Evolutionary conservation across 1,139 yeast species (phyloP), one percentile per base, ranked within the genome.

Genomic region (Pichia cactophila): DNA sequence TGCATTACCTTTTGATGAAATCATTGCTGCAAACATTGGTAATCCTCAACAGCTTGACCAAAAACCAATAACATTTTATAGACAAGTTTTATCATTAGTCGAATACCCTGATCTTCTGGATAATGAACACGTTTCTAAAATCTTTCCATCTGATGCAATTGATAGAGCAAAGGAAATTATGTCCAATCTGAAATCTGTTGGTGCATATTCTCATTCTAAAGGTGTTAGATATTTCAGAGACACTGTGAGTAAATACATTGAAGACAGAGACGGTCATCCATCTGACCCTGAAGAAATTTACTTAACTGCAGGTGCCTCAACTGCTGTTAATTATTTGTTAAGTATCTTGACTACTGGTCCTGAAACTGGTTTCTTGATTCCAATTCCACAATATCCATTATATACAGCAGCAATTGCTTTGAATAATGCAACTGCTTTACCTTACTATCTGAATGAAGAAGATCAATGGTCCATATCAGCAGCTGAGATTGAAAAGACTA

Each of bases 31-130:
- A 54, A 92, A 94, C 66, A 92, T 92, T 55, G 98, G 98, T 36
- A 94, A 94, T 65, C 98, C 98, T 2, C 98, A 92, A 67, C 97
- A 90, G 65, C 75, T 92, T 61, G 92, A 87, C 60, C 99, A 92
- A 68, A 77, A 82, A 61, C 98, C 98, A 2, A 73, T 92, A 61
- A 87, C 96, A n/a, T 94, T 94, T 74, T 89, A 88, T 69, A 78
- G 98, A 62, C 95, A 90, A 65, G 96, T 90, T 5, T 71, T 90
- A 55, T 79, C 96, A 0, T 69, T 90, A 44, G 71, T 90, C 60
- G 96, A 92, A 69, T 85, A 87, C 64, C 97, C 98, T 0, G 78
- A 75, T 36, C 67, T 90, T 48, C 61, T 88, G 47, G 65, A 74
- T 33, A 59, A 66, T 45, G 64, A 64, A 31, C 45, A 54, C 16